Evolutionary conservation across 2,329 filamentous ascomycete genomes (phyloP).

Genomic region (Fusarium sp.): DNA sequence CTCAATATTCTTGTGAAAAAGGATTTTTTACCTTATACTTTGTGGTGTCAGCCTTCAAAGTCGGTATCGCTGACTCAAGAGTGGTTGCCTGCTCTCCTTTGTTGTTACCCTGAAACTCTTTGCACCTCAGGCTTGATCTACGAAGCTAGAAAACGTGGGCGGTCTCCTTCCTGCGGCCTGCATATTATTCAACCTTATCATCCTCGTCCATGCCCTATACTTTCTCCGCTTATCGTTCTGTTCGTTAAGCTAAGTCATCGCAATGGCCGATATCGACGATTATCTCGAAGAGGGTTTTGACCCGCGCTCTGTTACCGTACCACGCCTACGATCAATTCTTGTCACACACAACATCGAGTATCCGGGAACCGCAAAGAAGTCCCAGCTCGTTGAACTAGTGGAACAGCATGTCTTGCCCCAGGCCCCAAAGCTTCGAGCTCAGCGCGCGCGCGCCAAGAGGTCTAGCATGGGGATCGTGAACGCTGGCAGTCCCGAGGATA

Average conservation of each 20-base stretch:
- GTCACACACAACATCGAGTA: constrained; percentile 89
- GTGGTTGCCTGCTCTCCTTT: constrained; percentile 26
- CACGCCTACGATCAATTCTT: constrained; percentile 89
- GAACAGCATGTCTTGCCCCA: constrained; percentile 82
- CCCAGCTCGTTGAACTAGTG: constrained; percentile 86
- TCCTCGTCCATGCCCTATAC: constrained; percentile 19
- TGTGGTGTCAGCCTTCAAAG: not conserved
- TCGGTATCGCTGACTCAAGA: not conserved
- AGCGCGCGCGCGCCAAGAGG: constrained; percentile 82
- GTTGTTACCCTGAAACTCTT: constrained; percentile 19
- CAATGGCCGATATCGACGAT: constrained; percentile 77
- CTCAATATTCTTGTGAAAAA: constrained; percentile 10
- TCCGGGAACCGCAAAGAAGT: constrained; percentile 90
- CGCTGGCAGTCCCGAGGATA: constrained; percentile 74
- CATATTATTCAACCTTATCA: constrained; percentile 27
- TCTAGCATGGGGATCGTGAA: constrained; percentile 87
- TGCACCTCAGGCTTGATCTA: constrained; percentile 11
- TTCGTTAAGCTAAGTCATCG: constrained; percentile 35
- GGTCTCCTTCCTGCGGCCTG: constrained; percentile 35
- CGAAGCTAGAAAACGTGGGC: constrained; percentile 15
- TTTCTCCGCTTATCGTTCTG: constrained; percentile 15
- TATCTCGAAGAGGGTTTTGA: constrained; percentile 93
- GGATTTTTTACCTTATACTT: not conserved
- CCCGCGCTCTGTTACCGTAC: constrained; percentile 83
- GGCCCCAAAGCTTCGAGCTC: constrained; percentile 79